Evolutionary conservation across 1,139 yeast species (phyloP), one percentile per base, ranked within the genome.

Genomic region (Yamadazyma dushanensis): DNA sequence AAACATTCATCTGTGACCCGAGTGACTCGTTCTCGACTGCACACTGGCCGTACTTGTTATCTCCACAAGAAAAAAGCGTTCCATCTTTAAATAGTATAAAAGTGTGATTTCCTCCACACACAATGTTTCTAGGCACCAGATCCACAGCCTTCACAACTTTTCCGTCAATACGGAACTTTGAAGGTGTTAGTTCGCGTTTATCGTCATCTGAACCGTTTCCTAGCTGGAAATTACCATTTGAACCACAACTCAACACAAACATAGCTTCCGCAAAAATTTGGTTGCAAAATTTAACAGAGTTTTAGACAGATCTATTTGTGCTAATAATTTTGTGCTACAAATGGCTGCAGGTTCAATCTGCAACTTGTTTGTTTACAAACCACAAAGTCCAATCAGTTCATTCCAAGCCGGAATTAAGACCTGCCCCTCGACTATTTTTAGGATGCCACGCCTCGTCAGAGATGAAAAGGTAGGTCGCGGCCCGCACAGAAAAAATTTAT

Each of bases 71-170:
- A 44, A 61, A 80, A 0, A 80, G 56, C 0, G 59, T 54, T 0
- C 92, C 92, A 35, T 70, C 59, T 2, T 58, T 64, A 10, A 78
- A 54, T 6, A 87, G 56, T 2, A 88, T 46, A 24, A 87, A 49
- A 0, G 96, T 82, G 55, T 92, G 97, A 51, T 89, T 90, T 0
- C 97, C 97, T 3, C 97, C 97, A 53, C 89, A 79, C 1, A 69
- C 72, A 23, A 80, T 67, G 54, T 61, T 69, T 28, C 26, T 41
- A 47, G 4, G 20, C 8, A 8, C 36, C 17, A 9, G 38, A 10
- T 14, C 36, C 10, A 21, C 4, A 2, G 27, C 31, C 1, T 44
- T 29, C 2, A 35, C 31, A 8, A 41, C 18, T 9, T 29, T 21
- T 1, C 48, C 52, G 24, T 35, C 34, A 36, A 38, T 53, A 45